Conservation (phyloP, 495 filamentous ascomycete genomes). For the Neurospora sp. region DNA sequence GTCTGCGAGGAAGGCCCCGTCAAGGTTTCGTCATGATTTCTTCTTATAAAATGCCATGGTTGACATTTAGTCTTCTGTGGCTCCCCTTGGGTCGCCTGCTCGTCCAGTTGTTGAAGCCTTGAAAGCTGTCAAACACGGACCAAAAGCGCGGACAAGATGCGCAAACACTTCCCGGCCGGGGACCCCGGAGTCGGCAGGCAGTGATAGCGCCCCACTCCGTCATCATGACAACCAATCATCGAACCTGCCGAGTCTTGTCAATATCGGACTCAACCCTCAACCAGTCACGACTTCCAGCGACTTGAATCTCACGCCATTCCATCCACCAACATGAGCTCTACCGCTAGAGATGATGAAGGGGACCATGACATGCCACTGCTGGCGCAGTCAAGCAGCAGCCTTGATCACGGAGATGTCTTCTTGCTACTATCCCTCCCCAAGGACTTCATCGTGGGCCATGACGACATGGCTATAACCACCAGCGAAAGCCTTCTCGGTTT, state of each 20-base stretch:
- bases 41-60: neutral
- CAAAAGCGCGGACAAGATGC: neutral
- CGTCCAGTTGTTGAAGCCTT: neutral
- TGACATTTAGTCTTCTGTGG: neutral
- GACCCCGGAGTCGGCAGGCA: neutral
- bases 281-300: neutral
- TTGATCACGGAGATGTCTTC: constrained; percentile 32
- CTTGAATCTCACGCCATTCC: neutral
- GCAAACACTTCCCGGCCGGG: neutral
- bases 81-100: neutral
- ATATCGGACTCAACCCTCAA: neutral
- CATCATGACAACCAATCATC: neutral
- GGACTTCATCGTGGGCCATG: constrained; percentile 35
- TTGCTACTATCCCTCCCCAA: constrained; percentile 30
- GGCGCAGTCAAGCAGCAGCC: constrained; percentile 1
- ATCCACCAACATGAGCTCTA: neutral
- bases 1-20: neutral
- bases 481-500: constrained; percentile 41
- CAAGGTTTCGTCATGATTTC: neutral
- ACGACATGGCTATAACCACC: constrained; percentile 29
- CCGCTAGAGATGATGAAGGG: neutral
- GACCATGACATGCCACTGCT: neutral
- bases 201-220: neutral
- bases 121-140: neutral
- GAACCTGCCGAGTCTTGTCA: neutral